Evolutionary conservation across 164 flowering plant species (phyloP), one percentile per base, ranked within the genome.

Genomic region (Macadamia tetraphylla): DNA sequence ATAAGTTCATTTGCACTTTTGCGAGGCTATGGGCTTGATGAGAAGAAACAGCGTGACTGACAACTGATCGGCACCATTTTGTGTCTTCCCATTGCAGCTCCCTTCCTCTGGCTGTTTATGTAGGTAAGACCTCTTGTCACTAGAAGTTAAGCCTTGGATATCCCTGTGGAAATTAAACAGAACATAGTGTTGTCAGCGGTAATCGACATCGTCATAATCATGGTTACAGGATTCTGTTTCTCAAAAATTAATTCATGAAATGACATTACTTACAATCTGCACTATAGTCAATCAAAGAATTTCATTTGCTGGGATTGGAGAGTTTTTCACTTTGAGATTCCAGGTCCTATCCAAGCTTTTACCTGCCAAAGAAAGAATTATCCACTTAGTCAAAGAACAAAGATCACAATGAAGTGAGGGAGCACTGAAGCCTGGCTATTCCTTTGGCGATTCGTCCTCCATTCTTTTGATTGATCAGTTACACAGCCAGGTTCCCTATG

Each of bases 1-100:
- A 55, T 77, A 92, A 29, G 96, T 94, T 43, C 98, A 94, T 66
- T 86, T 76, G 73, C 90, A 92, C 74, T 94, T 92, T 64, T 97
- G 99, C 6, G 97, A 86, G 23, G 23, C 23, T 23, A 23, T 23
- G 23, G 23, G 23, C 23, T 23, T 23, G 23, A 23, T 23, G 23
- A 23, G 23, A 23, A 23, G 23, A 23, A 23, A 23, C 23, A 23
- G 23, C 23, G 23, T 12, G 0, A 43, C 6, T 3, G 58, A 44
- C 35, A 64, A 30, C 62, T 23, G 51, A 59, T 3, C 4, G 17
- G 17, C 35, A 14, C 1, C 12, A 35, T 60, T 70, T 68, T 51
- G 12, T 51, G 42, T 13, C 9, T 6, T 7, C 17, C 29, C 14
- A 18, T 17, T 14, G 18, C 11, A 1, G 17, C 51, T 23, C 31